These are phyloP conservation scores for Cetraspora pellucida DNA, from an alignment of 192 early-diverging fungal species.

Conservation along the genomic window DNA sequence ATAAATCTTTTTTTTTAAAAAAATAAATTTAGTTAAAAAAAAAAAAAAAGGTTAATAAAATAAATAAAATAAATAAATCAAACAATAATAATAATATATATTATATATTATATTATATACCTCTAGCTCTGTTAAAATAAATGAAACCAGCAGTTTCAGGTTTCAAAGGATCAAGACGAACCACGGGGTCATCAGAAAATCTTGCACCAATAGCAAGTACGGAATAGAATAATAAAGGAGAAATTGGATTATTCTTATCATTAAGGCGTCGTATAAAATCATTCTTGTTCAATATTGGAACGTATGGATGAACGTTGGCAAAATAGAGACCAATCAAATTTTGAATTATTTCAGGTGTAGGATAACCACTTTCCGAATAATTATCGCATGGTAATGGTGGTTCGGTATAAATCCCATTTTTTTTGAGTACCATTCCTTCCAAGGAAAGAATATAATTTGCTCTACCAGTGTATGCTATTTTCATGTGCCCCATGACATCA, in stretches of 20 bases:
- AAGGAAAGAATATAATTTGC: slow-evolving; percentile 16
- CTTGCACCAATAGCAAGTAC: slow-evolving; percentile 51
- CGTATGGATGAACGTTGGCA: slow-evolving; percentile 54
- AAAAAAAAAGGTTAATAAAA: not conserved
- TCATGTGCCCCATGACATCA: slow-evolving; percentile 4
- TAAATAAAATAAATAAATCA: not conserved
- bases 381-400: slow-evolving; percentile 13
- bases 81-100: slow-evolving; percentile 1
- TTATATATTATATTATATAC: not conserved
- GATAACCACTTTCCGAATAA: not conserved
- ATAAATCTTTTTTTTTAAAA: too few relatives aligned
- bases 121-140: slow-evolving; percentile 29
- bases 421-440: slow-evolving; percentile 7
- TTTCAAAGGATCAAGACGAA: slow-evolving; percentile 17
- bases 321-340: slow-evolving; percentile 53
- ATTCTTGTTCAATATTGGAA: slow-evolving; percentile 54
- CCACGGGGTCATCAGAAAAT: slow-evolving; percentile 16
- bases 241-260: slow-evolving; percentile 46
- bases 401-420: not conserved
- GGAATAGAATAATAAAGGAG: slow-evolving; percentile 53
- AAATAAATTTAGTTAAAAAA: slow-evolving; percentile 37
- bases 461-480: slow-evolving; percentile 22
- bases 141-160: slow-evolving; percentile 19
- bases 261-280: slow-evolving; percentile 50
- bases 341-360: slow-evolving; percentile 1